Evolutionary conservation across 306 rosid species (phyloP).

Genomic region (Pyrus pyrifolia): DNA sequence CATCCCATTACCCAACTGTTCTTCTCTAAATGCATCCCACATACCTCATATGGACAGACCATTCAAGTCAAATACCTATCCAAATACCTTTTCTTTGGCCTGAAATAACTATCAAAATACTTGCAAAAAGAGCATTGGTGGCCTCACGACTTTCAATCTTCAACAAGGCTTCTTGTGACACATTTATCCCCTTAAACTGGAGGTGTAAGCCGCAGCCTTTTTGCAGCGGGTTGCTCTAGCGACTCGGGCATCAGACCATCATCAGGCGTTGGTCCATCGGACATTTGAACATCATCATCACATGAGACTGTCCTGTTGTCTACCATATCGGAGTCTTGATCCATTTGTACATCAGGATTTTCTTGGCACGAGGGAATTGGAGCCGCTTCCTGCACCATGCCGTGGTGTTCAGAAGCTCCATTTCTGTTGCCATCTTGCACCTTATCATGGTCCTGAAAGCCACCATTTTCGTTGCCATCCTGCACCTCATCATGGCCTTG

Average conservation of each 20-base stretch:
- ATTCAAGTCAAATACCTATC: neutral
- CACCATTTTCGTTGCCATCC: neutral
- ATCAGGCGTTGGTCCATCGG: neutral
- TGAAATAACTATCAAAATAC: neutral
- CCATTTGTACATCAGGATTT: conserved; percentile 7
- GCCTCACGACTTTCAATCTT: neutral
- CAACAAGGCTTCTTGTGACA: neutral
- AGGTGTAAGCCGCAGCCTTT: conserved; percentile 31
- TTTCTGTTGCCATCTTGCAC: conserved; percentile 20
- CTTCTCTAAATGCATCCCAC: neutral
- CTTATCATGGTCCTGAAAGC: conserved; percentile 10
- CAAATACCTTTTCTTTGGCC: too few relatives aligned
- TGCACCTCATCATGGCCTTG: conserved; percentile 4
- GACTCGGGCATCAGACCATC: conserved; percentile 16
- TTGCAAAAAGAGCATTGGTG: neutral
- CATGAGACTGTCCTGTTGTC: conserved; percentile 8
- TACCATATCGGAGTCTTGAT: conserved; percentile 3
- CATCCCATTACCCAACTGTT: neutral
- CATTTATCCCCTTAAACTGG: conserved; percentile 13
- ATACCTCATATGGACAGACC: neutral
- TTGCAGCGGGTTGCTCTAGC: conserved; percentile 49
- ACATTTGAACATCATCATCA: conserved; percentile 20
- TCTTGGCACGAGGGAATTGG: conserved; percentile 20
- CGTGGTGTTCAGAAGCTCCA: conserved; percentile 14
- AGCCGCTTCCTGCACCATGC: conserved; percentile 1